Base-by-base conservation (phyloP, 495 filamentous ascomycete genomes). In the Ramalina intermedia region DNA sequence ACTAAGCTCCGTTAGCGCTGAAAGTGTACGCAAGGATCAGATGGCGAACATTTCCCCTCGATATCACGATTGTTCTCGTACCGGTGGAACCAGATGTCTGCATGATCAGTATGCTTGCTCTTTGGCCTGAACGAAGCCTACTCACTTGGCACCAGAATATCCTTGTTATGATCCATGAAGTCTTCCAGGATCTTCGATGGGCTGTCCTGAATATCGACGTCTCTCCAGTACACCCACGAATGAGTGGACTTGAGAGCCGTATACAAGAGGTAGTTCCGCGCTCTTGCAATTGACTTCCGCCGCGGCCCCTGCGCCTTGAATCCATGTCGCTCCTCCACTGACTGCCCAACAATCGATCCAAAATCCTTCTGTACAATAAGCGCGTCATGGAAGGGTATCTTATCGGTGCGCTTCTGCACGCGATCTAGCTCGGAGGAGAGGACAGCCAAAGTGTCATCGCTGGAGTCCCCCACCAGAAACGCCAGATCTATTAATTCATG, bases 151-250 rank as follows among this genome's bases (percentile, higher is more conserved):
- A 96, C 93, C 41, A 98, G 67, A 54, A 98, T 78, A 64, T 98
- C 91, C 61, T 76, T 77, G 62, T 96, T 83, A 58, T 96, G 91
- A 38, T 87, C 84, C 48, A 91, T 84, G 58, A 96, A 93, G 60
- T 98, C 90, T 70, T 98, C 87, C 18, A 98, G 68, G 48, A 98
- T 94, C 52, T 75, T 81, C 36, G 71, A 70, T 6, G 93, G 87
- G 62, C 84, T 93, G 55, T 98, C 91, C 23, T 81, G 74, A 57
- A 98, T 96, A 66, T 98, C 91, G 26, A 94, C 87, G 61, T 98
- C 91, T 48, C 93, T 79, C 91, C 91, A 98, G 64, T 96, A 96
- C 21, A 98, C 93, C 91, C 91, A 98, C 7, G 85, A 89, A 63
- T 98, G 91, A 48, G 96, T 85, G 2, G 87, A 74, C 69, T 90